phyloP scores from a whole-genome alignment of 2,329 filamentous ascomycete species.

The Colletotrichum zoysiae region DNA sequence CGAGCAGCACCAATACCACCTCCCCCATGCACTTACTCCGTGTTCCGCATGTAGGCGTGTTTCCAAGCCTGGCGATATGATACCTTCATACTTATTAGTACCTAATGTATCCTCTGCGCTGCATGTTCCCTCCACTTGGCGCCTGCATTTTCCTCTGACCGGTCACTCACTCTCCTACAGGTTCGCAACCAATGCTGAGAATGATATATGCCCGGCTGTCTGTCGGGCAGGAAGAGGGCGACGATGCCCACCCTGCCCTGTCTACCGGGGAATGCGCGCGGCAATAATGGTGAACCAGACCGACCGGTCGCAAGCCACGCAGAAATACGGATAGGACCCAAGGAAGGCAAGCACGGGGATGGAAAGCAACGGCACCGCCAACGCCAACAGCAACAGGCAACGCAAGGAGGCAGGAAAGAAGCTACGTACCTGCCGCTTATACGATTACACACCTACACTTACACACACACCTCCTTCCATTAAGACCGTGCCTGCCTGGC shows the following conservation, averaged over 20 bases:
- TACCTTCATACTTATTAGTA: too few relatives aligned
- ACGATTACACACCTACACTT: background rate
- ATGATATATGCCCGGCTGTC: background rate
- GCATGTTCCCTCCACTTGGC: constrained; percentile 25
- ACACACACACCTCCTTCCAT: background rate
- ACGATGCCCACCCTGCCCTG: background rate
- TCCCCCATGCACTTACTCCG: background rate
- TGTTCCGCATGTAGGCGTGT: constrained; percentile 1
- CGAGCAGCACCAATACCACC: background rate
- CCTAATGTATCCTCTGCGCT: background rate
- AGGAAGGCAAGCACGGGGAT: background rate
- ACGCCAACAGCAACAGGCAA: background rate
- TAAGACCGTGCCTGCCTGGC: background rate
- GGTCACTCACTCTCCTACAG: constrained; percentile 1
- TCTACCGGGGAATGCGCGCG: constrained; percentile 12
- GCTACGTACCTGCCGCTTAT: background rate
- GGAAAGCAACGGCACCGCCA: background rate
- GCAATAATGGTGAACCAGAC: background rate
- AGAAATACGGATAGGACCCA: background rate
- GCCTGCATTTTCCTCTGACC: constrained; percentile 24
- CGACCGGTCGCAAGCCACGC: background rate
- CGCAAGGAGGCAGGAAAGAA: background rate
- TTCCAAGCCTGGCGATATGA: background rate
- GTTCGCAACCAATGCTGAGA: background rate
- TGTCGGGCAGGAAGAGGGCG: background rate